Evolutionary conservation across 2,329 filamentous ascomycete genomes (phyloP), one percentile per base, ranked within the genome.

Genomic region (Cadophora luteo-olivacea): DNA sequence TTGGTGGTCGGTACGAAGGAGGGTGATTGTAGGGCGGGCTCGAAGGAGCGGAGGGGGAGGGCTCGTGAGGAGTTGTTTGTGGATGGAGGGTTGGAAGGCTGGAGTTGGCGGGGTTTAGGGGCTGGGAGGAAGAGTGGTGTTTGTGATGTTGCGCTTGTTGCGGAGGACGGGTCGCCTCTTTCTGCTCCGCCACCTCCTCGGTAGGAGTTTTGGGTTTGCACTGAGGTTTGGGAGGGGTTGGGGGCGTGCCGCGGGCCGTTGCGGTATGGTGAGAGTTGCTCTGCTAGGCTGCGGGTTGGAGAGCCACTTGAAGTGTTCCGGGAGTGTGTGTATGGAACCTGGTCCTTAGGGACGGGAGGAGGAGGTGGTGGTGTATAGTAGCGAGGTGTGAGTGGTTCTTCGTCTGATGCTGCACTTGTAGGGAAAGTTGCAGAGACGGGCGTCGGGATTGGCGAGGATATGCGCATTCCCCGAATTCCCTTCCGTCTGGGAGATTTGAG

Each of bases 371-470:
- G 87, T 4, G 83, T 82, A 72, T 90, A 90, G 58, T 86, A 83
- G 36, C 87, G 83, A 24, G 86, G 87, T 14, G 86, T 81, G 64
- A 90, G 86, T 61, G 84, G 72, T 74, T 81, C 85, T 82, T 89
- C 84, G 76, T 90, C 87, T 72, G 86, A 72, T 12, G 66, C 84
- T 29, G 86, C 83, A 16, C 83, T 79, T n/a, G 82, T 81, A 1
- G 86, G 85, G 72, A 90, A 90, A 2, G 84, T 87, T 2, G 81
- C 84, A 1, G 88, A 87, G 80, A 85, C 85, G 16, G 88, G 88
- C 9, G 88, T 90, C 82, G 88, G 85, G 73, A 91, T 88, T 62
- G 88, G 88, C 0, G 88, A 89, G 14, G 88, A 90, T 73, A 91
- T 91, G 75, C 78, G 85, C 71, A 90, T 78, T 24, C 81, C 84